Evolutionary conservation across 2,329 filamentous ascomycete genomes (phyloP), one percentile per base, ranked within the genome.

Genomic region (Biscogniauxia sp.): DNA sequence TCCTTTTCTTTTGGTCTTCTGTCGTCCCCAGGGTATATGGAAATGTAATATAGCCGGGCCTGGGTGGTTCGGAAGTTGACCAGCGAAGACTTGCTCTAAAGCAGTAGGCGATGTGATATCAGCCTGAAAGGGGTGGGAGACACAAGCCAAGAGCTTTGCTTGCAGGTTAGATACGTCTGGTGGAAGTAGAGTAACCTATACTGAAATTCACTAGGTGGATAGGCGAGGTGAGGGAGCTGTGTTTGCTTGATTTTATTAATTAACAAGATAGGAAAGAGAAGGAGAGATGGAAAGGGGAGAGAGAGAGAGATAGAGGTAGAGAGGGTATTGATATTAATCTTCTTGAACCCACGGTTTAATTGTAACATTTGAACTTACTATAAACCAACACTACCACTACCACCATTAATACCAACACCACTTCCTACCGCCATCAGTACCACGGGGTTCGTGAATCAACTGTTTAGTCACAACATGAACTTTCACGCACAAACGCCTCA

Each of bases 51-150:
- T 54, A n/a, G 20, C 64, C 61, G 54, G 64, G 66, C 54, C 65
- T 51, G 60, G 5, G 61, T 60, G 66, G 53, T 64, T 54, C 64
- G 66, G 64, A 68, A 56, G 64, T 60, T 59, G 63, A 59, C 37
- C 58, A 15, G 62, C 59, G 64, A 60, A 55, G 20, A 37, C 41
- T 56, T 7, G 37, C 2, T 4, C 28, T 45, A 45, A n/a, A 11
- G 13, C 2, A n/a, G 37, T 45, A 45, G 37, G 37, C 37, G 52
- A 55, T 56, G 63, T 64, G 41, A 58, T 37, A 58, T 68, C 60
- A 68, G 66, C 59, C 66, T 66, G 66, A 66, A 68, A 19, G 32
- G 19, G 19, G 58, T 57, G 57, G 7, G 25, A 32, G 32, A 45
- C n/a, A 45, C 37, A 45, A 45, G 37, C 37, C 37, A 45, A 45